Evolutionary conservation across 1,139 yeast genomes (phyloP).

Genomic region (Blastobotrys illinoisensis): DNA sequence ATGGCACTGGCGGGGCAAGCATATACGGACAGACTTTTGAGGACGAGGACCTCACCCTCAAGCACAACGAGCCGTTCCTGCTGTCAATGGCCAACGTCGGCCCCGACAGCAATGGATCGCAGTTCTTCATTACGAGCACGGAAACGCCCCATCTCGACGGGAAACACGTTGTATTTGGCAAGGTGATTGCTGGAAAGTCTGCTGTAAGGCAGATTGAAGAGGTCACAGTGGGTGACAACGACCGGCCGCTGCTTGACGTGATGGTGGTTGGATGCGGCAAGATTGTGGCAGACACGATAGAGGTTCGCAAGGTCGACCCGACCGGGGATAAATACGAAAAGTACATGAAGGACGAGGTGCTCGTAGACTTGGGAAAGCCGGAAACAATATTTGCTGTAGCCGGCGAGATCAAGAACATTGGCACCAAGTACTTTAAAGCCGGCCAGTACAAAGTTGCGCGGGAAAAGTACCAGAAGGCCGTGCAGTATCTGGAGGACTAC

Average conservation of each 20-base stretch:
- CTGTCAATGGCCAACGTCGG: constrained; percentile 94
- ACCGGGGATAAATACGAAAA: constrained; percentile 82
- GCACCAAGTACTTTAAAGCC: constrained; percentile 65
- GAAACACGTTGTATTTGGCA: constrained; percentile 91
- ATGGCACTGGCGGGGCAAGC: constrained; percentile 93
- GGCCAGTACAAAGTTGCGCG: constrained; percentile 53
- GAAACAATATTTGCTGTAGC: constrained; percentile 65
- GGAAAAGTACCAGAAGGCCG: constrained; percentile 66
- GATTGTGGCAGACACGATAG: constrained; percentile 49
- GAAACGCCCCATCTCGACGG: constrained; percentile 79
- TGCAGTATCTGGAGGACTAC: constrained; percentile 61
- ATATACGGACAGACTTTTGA: constrained; percentile 95
- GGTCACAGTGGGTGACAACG: constrained; percentile 57
- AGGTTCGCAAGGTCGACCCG: constrained; percentile 48
- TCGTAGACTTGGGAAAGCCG: constrained; percentile 53
- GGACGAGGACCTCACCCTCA: constrained; percentile 75
- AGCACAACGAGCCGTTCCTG: constrained; percentile 79
- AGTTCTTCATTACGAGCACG: constrained; percentile 73
- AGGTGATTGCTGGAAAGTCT: constrained; percentile 74
- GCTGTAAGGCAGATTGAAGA: constrained; percentile 70
- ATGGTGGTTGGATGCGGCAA: constrained; percentile 70
- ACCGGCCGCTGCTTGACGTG: constrained; percentile 60
- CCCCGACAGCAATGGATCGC: constrained; percentile 87
- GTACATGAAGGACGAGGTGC: constrained; percentile 64
- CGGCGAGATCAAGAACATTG: constrained; percentile 63